Conservation (phyloP, 768 basidiomycete genomes). For the Steccherinum ochraceum region DNA sequence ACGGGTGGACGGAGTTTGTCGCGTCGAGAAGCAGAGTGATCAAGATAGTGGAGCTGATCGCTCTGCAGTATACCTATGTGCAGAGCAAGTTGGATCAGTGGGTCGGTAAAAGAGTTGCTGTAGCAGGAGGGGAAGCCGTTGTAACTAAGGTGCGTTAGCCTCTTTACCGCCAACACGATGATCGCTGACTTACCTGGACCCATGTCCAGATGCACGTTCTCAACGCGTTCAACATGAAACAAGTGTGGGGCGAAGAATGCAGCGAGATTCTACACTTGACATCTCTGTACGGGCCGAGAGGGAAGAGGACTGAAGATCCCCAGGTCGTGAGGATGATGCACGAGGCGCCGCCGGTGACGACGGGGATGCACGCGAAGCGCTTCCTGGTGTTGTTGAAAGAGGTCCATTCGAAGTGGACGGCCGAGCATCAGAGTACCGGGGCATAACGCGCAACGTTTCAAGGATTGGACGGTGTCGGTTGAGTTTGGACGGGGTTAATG, state of each 20-base stretch:
- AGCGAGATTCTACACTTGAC: constrained; percentile 46
- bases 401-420: no score
- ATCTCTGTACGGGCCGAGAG: constrained; percentile 52
- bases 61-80: constrained; percentile 48
- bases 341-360: constrained; percentile 34
- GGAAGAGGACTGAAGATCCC: constrained; percentile 41
- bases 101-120: constrained; percentile 32
- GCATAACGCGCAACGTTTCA: no score
- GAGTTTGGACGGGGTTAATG: no score
- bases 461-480: no score
- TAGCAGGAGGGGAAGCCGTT: constrained; percentile 31
- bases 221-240: constrained; percentile 40
- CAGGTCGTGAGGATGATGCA: constrained; percentile 45
- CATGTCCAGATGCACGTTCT: constrained; percentile 44
- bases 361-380: constrained; percentile 39
- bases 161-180: background rate
- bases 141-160: constrained; percentile 36
- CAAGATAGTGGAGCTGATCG: constrained; percentile 16
- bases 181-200: background rate
- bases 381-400: no score
- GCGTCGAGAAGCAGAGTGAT: constrained; percentile 27
- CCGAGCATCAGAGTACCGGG: no score
- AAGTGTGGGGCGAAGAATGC: constrained; percentile 39
- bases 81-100: constrained; percentile 42
- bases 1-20: constrained; percentile 41